Evolutionary conservation across 2,329 filamentous ascomycete species (phyloP), one percentile per base, ranked within the genome.

Genomic region (Decorospora gaudefroyi): DNA sequence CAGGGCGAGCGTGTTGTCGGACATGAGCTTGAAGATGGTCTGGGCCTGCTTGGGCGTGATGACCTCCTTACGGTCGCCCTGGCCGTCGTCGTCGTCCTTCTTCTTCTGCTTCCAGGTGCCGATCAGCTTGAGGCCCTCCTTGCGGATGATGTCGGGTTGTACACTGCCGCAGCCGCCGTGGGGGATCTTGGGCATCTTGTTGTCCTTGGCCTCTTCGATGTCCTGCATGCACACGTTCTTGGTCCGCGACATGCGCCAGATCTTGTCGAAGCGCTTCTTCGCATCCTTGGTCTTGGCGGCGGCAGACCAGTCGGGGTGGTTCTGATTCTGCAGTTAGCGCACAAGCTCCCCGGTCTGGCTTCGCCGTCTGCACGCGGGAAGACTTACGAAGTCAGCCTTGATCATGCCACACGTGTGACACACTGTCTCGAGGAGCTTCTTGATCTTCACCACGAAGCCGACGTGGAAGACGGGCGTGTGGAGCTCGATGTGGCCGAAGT

Each of bases 361-460:
- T 67, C 68, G 73, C 72, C 64, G 74, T 79, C 74, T 75, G 78
- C 78, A 72, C 74, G 70, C 67, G 71, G 77, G 77, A 78, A 79
- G 78, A 95, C 92, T 90, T 86, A 97, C 92, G 86, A 90, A 88
- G 82, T 97, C 91, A 76, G 90, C 87, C 79, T 96, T 83, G 69
- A 97, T 89, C 79, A 93, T 95, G 76, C 91, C 92, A 80, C 95
- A 99, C 74, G 95, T 96, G 77, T 96, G 91, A 81, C 95, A 99
- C 73, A 99, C 91, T 62, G 91, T 93, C 81, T 99, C 95, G 72
- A 99, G 79, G 64, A 99, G 84, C 80, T 97, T 99, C 81, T 99
- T 99, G 75, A 96, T 91, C 78, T 97, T 97, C 73, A 89, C 95
- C 76, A 99, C 87, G 75, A 96, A 99, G 65, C 93, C 83, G 62